Evolutionary conservation across 805 yeast species (phyloP).

Genomic region (Candida namnaoensis): DNA sequence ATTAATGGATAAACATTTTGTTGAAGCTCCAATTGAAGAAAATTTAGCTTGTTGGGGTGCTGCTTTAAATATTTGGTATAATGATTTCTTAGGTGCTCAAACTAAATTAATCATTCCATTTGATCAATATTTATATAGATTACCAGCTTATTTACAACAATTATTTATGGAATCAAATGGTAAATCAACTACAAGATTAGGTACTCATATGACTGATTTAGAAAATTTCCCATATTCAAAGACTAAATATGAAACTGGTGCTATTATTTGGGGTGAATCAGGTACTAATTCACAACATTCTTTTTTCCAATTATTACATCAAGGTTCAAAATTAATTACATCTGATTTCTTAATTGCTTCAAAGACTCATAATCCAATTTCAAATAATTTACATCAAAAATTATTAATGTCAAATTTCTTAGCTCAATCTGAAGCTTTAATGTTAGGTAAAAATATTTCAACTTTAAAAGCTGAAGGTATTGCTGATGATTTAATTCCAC

Average conservation of each 20-base stretch:
- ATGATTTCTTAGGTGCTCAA: slow-evolving; percentile 96
- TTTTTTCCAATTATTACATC: slow-evolving; percentile 98
- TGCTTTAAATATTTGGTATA: slow-evolving; percentile 93
- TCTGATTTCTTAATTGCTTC: slow-evolving; percentile 96
- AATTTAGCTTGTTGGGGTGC: slow-evolving; percentile 95
- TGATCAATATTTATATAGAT: slow-evolving; percentile 97
- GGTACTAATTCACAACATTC: slow-evolving; percentile 99
- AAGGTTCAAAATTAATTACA: slow-evolving; percentile 96
- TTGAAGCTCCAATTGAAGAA: slow-evolving; percentile 72
- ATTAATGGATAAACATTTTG: slow-evolving; percentile 90
- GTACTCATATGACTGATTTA: background rate
- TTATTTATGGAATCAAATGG: slow-evolving; percentile 99
- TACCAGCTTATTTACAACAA: slow-evolving; percentile 99
- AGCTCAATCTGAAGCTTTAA: slow-evolving; percentile 96
- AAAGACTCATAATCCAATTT: slow-evolving; percentile 95
- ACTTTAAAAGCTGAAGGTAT: slow-evolving; percentile 88
- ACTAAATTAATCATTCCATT: slow-evolving; percentile 98
- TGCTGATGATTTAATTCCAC: slow-evolving; percentile 79
- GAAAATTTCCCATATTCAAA: slow-evolving; percentile 35
- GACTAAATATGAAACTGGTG: slow-evolving; percentile 92
- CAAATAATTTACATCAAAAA: slow-evolving; percentile 86
- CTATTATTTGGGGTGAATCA: slow-evolving; percentile 96
- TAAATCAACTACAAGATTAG: slow-evolving; percentile 79
- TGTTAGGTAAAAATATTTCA: slow-evolving; percentile 87
- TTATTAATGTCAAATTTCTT: slow-evolving; percentile 99